Evolutionary conservation across 306 rosid species (phyloP).

Genomic region (Adenanthera pavonina): DNA sequence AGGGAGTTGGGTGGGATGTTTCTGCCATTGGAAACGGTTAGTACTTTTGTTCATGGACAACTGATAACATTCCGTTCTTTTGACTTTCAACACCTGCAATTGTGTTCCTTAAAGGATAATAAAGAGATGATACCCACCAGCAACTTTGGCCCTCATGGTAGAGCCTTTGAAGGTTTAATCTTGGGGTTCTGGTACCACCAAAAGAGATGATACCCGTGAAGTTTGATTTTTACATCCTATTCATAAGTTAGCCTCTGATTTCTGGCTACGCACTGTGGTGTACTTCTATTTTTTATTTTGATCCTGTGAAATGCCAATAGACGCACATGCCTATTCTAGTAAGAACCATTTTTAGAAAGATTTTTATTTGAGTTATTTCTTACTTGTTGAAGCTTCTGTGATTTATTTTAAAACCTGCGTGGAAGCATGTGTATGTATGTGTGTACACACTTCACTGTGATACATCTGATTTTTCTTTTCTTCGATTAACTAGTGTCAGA

Average conservation of each 20-base stretch:
- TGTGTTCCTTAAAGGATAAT: background rate
- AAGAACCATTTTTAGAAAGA: background rate
- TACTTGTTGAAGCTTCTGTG: constrained; percentile 23
- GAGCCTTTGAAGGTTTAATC: no score
- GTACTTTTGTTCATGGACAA: constrained; percentile 29
- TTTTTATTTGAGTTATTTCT: background rate
- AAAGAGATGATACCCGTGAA: background rate
- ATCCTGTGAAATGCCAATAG: background rate
- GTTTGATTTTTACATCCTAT: background rate
- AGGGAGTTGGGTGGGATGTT: constrained; percentile 96
- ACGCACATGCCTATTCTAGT: background rate
- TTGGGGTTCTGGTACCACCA: no score
- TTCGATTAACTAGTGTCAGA: constrained; percentile 25
- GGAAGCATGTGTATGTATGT: background rate
- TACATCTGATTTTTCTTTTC: background rate
- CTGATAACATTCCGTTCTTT: background rate
- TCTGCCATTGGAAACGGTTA: constrained; percentile 95
- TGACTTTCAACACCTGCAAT: background rate
- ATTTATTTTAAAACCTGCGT: constrained; percentile 8
- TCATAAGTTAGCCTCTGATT: background rate
- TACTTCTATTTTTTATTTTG: background rate
- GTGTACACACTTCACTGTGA: background rate
- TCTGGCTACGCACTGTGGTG: background rate
- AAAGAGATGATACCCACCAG: background rate
- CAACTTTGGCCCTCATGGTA: no score